These are phyloP conservation scores for Juglanconis oblonga DNA, from an alignment of 2,329 filamentous ascomycete genomes.

Conservation along the genomic window DNA sequence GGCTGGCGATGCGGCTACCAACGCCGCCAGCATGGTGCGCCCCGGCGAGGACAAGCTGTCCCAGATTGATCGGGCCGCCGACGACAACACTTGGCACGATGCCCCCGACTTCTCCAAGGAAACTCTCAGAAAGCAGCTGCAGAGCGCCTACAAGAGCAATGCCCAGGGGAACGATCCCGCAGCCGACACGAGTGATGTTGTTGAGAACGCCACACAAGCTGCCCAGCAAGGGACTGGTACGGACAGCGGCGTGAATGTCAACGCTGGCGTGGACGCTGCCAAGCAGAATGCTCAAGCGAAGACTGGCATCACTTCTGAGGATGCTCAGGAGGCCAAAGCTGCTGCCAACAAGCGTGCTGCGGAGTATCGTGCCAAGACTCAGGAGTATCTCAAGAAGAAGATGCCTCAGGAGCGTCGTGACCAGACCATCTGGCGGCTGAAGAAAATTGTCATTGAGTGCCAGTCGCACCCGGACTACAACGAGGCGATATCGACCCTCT, in stretches of 20 bases:
- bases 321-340: constrained; percentile 53
- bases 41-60: constrained; percentile 74
- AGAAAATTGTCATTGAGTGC: constrained; percentile 96
- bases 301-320: constrained; percentile 62
- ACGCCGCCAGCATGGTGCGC: constrained; percentile 70
- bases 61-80: constrained; percentile 79
- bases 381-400: constrained; percentile 79
- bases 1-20: constrained; percentile 81
- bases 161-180: constrained; percentile 43
- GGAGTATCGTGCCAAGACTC: constrained; percentile 43
- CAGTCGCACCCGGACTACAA: constrained; percentile 94
- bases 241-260: constrained; percentile 47
- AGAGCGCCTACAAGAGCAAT: constrained; percentile 51
- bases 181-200: constrained; percentile 60
- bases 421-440: constrained; percentile 86
- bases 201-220: constrained; percentile 52
- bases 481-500: constrained; percentile 82
- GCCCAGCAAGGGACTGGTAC: constrained; percentile 37
- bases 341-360: constrained; percentile 37
- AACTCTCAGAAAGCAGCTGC: constrained; percentile 65
- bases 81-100: constrained; percentile 93
- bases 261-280: constrained; percentile 44
- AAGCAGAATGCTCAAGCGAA: constrained; percentile 49
- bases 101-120: constrained; percentile 72
- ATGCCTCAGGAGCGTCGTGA: constrained; percentile 90